Evolutionary conservation across 2,329 filamentous ascomycete species (phyloP), one percentile per base, ranked within the genome.

Genomic region (Fusarium tuaranense): DNA sequence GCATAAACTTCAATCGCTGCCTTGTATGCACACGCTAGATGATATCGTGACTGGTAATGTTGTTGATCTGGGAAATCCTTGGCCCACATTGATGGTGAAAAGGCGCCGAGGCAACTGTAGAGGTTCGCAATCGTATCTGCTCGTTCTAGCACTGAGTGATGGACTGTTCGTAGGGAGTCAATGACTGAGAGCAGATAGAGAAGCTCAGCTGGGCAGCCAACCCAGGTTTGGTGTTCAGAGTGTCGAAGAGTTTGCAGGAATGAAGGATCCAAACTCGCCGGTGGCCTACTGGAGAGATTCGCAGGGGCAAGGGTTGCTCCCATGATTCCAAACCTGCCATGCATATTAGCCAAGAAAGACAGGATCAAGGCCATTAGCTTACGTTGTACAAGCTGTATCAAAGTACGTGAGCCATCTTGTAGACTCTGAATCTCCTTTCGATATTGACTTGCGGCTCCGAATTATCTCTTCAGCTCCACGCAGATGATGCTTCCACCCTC

Each of bases 341-440:
- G 10, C 1, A 2, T 5, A n/a, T 71, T 30, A 71, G 62, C 14
- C 0, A 39, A 14, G 12, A 14, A 18, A 6, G 14, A 3, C 5
- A 5, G 5, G 7, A 7, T 4, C 22, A 7, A 14, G 9, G 12
- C 3, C 5, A 9, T 30, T 5, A 6, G 3, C 57, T 51, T 32
- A 71, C 69, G 69, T 71, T 25, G 69, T 71, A n/a, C 69, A 71
- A 1, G 69, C 69, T 13, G 69, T 71, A 12, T 68, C 62, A 30
- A 71, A 70, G n/a, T 71, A 71, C 10, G 38, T 55, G 5, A 71
- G 46, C 61, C 65, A 68, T 25, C 20, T n/a, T 1, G 20, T 34
- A 3, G 65, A 68, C 5, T 65, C 39, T 5, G 32, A 51, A 20
- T 22, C 18, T 22, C 38, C 38, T n/a, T 9, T 34, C 38, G 5